Conservation (phyloP, 495 filamentous ascomycete species). For the Arthonia radiata region DNA sequence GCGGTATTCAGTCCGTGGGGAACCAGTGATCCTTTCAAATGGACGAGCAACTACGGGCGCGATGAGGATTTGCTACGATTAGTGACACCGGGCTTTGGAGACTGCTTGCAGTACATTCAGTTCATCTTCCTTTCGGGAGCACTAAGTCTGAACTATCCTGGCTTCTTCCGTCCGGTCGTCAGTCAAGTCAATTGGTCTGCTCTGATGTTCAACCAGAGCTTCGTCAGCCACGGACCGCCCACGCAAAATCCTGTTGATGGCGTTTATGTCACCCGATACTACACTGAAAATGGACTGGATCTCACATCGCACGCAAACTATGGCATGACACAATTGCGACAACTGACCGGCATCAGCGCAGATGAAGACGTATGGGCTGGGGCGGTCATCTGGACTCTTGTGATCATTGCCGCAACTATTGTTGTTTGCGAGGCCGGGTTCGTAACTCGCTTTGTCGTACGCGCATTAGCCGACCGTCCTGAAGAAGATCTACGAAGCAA, state of each 20-base stretch:
- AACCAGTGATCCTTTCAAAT: conserved; percentile 64
- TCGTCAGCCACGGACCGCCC: conserved; percentile 41
- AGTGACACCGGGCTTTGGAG: conserved; percentile 87
- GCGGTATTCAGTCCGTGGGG: conserved; percentile 88
- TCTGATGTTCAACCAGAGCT: conserved; percentile 83
- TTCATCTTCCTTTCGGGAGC: conserved; percentile 73
- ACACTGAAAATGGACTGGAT: too few species aligned
- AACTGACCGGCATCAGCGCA: conserved; percentile 58
- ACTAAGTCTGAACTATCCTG: conserved; percentile 69
- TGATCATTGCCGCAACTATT: conserved; percentile 41
- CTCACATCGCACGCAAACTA: too few species aligned
- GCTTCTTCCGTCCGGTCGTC: conserved; percentile 77
- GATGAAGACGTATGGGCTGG: conserved; percentile 76
- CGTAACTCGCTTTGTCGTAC: conserved; percentile 44
- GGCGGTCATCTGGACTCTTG: conserved; percentile 64
- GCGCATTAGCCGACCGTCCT: conserved; percentile 38
- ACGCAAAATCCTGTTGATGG: conserved; percentile 50
- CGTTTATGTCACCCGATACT: conserved; percentile 51
- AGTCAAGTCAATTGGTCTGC: conserved; percentile 69
- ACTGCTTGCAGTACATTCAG: conserved; percentile 93
- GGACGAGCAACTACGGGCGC: conserved; percentile 88
- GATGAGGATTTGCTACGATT: conserved; percentile 79
- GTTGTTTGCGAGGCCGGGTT: conserved; percentile 60
- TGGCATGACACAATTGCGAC: conserved; percentile 53
- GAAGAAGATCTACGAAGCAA: conserved; percentile 74